Evolutionary conservation across 805 yeast species (phyloP), one percentile per base, ranked within the genome.

Genomic region (Candida tammaniensis): DNA sequence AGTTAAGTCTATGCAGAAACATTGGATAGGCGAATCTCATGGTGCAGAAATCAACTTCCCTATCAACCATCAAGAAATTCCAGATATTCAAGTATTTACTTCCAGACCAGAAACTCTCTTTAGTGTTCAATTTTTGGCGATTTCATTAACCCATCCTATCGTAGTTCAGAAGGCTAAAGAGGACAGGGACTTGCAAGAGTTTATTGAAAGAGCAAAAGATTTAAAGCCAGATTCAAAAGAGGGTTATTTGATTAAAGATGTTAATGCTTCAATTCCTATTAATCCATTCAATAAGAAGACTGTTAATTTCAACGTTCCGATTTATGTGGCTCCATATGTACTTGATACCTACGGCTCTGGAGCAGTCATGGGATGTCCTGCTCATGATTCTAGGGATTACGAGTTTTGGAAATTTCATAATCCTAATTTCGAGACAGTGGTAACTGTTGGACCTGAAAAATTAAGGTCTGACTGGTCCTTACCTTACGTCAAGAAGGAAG

Each of bases 321-420:
- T 91, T 0, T 93, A 75, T 62, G 89, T 74, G 2, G 96, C 98
- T 0, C 95, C 96, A 0, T 93, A 89, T 56, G 98, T 91, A 0
- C 54, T 91, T 22, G 79, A 84, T 4, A 63, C 74, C 3, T 91
- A 91, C 52, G 97, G 97, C 1, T 78, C 78, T 37, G 96, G 96
- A 24, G 95, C 96, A 1, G 98, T 91, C 0, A 91, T 93, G 98
- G 98, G 98, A 1, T 86, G 94, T 49, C 98, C 98, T 2, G 96
- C 84, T 0, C 97, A 89, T 56, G 98, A 93, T 57, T 64, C 68
- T 28, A 72, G 98, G 41, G 98, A 93, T 52, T 76, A 54, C 47
- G 85, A 70, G 6, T 91, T 93, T 52, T 91, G 97, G 96, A 47
- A 53, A 3, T 51, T 61, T 27, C 85, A 85, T 51, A 68, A 66